Base-by-base conservation (phyloP, 495 filamentous ascomycete genomes). In the Cercophora sp. region DNA sequence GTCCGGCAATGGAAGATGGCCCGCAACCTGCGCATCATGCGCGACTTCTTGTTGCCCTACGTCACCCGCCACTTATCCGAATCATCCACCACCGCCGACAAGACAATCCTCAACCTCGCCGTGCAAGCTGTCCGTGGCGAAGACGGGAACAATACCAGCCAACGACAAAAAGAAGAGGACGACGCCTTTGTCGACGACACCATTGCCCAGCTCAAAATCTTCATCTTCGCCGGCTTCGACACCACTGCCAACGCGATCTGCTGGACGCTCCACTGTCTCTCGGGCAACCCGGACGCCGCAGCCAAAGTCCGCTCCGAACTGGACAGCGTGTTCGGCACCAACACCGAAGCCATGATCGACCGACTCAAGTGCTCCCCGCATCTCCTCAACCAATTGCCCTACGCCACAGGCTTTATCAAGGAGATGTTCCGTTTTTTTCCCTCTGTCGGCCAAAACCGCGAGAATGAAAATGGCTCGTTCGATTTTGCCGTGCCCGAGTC, bases 391-490 rank as follows among this genome's bases (percentile, higher is more conserved):
- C 25, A 52, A 15, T 57, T 77, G 0, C 69, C 63, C 6, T 76
- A 74, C 54, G 72, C 70, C 8, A 44, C 56, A 2, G 74, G 65
- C 22, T 64, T 75, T 11, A 69, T 79, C 55, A 67, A 70, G 58
- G 77, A 80, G 58, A 65, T 54, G 1, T 63, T 78, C 5, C 63
- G 76, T 3, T 45, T 79, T 9, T 72, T 60, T 48, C 67, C 71
- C 3, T 47, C 63, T 4, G 61, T 64, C 1, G 60, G 48, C 11
- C 42, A 3, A 10, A 22, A 8, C 40, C 40, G 40, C 16, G 9
- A 10, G 20, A 10, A 8, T 20, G 16, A 10, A 22, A 61, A 5
- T 46, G 55, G 0, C 13, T n/a, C n/a, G n/a, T n/a, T n/a, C n/a
- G n/a, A n/a, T n/a, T n/a, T n/a, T n/a, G n/a, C n/a, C n/a, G n/a